Base-by-base conservation (phyloP, 163 green algal genomes). In the Chlamydomonas reinhardtii region DNA sequence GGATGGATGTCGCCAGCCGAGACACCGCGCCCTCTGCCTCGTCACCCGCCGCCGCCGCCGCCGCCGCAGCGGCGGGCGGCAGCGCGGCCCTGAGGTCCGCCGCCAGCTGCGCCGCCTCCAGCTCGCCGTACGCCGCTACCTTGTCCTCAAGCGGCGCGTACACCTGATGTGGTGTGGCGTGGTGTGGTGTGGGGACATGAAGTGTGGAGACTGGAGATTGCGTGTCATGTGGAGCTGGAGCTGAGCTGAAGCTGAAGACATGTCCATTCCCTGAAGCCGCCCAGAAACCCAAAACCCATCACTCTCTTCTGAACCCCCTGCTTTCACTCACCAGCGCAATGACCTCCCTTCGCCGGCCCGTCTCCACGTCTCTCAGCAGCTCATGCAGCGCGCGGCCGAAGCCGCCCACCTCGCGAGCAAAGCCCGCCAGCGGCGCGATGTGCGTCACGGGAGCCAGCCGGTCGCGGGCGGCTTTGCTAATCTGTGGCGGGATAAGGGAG, bases 81-180 rank as follows among this genome's bases (percentile, higher is more conserved):
- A 90, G 86, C 37, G 70, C 74, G 2, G 73, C 43, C 27, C 59
- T 32, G 34, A 90, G 52, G 24, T 90, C 86, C 14, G 64, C 73
- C n/a, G 48, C 37, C 54, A 91, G 88, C 61, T 73, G 78, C 31
- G 56, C 66, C 27, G 74, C 68, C 78, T 92, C 85, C 73, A 91
- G 77, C 25, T 75, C 70, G 34, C 79, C 76, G 73, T 90, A 90
- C 29, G 48, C 76, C n/a, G 71, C 76, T 4, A 91, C 72, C 35
- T 84, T 79, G 37, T 91, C 89, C 81, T 92, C 89, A 54, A 92
- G 64, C 9, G 89, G 89, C 6, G 65, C 75, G 24, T 82, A 87
- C 35, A 87, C 56, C 81, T 87, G 74, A 8, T 8, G 39, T 2
- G 43, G 68, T 24, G 59, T 2, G 5, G 19, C 8, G 27, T 32